Conservation (phyloP, 305 asterid genomes). For the Rubia balearica region DNA sequence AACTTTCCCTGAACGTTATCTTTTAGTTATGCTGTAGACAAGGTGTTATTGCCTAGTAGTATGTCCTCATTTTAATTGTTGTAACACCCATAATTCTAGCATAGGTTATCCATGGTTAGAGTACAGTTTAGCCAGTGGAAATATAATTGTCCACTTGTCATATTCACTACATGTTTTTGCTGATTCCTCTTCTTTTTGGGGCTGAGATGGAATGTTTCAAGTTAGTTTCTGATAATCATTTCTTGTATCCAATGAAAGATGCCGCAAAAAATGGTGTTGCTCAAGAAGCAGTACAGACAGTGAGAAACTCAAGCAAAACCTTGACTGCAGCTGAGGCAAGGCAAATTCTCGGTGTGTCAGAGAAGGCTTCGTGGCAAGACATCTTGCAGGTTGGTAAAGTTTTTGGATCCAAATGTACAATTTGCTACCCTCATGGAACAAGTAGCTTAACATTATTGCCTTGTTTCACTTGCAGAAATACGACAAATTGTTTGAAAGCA, state of each 20-base stretch:
- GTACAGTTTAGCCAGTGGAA: no score
- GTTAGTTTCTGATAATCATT: not conserved
- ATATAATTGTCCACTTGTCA: no score
- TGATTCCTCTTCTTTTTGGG: not conserved
- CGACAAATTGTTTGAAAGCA: conserved; percentile 31
- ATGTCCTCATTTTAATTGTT: not conserved
- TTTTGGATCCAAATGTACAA: conserved; percentile 1
- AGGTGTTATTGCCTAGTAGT: no score
- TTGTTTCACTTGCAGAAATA: conserved; percentile 30
- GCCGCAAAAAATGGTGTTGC: conserved; percentile 82
- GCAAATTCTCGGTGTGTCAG: conserved; percentile 72
- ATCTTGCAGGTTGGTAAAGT: conserved; percentile 40
- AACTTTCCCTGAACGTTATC: not conserved
- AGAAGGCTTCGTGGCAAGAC: conserved; percentile 69
- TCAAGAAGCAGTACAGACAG: conserved; percentile 62
- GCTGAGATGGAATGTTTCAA: not conserved
- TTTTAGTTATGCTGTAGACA: not conserved
- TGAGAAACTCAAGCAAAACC: conserved; percentile 38
- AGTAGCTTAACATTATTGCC: not conserved
- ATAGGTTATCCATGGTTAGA: no score
- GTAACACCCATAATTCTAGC: no score
- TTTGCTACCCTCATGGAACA: not conserved
- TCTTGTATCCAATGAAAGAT: conserved; percentile 29
- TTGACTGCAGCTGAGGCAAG: conserved; percentile 82
- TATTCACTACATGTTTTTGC: not conserved